These are phyloP conservation scores for Capsicum baccatum DNA, from an alignment of 257 asterid genomes.

Conservation along the genomic window DNA sequence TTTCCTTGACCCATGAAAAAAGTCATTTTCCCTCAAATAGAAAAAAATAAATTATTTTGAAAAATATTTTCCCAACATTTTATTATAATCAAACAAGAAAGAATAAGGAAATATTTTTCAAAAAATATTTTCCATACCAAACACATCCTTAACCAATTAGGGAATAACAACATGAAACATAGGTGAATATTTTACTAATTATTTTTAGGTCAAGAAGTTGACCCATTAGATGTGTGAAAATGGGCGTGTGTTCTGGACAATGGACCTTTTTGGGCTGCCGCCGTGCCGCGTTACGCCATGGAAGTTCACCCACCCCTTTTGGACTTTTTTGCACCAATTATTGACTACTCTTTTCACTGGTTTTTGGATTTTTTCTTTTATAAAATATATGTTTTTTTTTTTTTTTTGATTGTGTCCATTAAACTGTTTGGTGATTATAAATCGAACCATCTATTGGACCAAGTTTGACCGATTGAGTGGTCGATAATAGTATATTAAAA, in stretches of 20 bases:
- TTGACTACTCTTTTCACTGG: not conserved
- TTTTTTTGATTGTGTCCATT: not conserved
- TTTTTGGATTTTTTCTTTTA: not conserved
- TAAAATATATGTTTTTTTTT: no score
- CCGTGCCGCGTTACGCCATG: conserved; percentile 17
- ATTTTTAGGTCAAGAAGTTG: not conserved
- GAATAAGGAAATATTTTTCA: no score
- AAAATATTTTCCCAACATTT: no score
- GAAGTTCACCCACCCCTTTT: conserved; percentile 19
- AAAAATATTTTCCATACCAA: no score
- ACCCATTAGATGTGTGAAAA: not conserved
- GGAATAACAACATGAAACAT: not conserved
- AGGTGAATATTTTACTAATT: not conserved
- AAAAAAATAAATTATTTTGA: no score
- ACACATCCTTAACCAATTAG: not conserved
- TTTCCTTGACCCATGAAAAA: no score
- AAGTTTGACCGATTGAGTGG: no score
- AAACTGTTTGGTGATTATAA: not conserved
- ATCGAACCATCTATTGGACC: not conserved
- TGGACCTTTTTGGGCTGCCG: not conserved
- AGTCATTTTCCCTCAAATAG: no score
- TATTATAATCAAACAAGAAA: no score
- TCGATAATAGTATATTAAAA: no score
- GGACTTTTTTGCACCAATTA: not conserved
- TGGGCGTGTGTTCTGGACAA: no score